A percentile compares a stretch with the other conserved stretches of the same genome.
phyloP scores from a whole-genome alignment of 2,329 filamentous ascomycete species.

The Chaetoscypha palmicola region DNA sequence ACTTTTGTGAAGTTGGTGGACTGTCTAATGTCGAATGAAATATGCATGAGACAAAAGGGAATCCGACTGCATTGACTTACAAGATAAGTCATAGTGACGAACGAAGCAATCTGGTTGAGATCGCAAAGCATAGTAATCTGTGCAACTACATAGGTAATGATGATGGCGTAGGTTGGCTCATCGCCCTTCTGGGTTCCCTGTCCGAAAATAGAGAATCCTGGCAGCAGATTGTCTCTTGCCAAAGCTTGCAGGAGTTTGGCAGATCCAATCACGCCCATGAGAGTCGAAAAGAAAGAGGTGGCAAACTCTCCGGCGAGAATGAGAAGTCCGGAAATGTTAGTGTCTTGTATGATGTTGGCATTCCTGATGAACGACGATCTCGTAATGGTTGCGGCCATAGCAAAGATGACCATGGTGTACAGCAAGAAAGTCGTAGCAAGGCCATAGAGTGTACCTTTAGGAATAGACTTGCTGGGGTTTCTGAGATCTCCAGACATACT shows the following conservation, averaged over 20 bases:
- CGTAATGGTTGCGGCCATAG: constrained; percentile 70
- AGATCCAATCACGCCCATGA: constrained; percentile 82
- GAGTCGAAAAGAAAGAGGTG: constrained; percentile 73
- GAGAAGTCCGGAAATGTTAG: constrained; percentile 66
- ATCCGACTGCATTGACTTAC: constrained; percentile 31
- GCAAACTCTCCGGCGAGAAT: constrained; percentile 78
- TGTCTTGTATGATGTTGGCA: constrained; percentile 73
- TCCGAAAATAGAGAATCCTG: constrained; percentile 66
- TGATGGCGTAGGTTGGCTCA: constrained; percentile 68
- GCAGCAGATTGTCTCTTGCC: constrained; percentile 70
- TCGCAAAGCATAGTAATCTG: constrained; percentile 77
- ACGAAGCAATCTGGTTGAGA: constrained; percentile 80
- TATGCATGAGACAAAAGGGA: too few species aligned
- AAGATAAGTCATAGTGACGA: constrained; percentile 86
- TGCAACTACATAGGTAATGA: constrained; percentile 67
- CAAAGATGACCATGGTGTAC: constrained; percentile 70
- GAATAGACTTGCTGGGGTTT: constrained; percentile 77
- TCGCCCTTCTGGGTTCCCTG: constrained; percentile 66
- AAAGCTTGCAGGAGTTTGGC: constrained; percentile 81
- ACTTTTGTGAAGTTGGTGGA: too few species aligned
- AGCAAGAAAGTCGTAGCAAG: constrained; percentile 68
- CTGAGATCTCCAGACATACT: constrained; percentile 86
- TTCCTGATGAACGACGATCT: constrained; percentile 59
- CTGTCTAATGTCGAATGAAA: too few species aligned
- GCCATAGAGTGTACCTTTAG: constrained; percentile 74